A percentile compares a stretch with the other conserved stretches of the same genome.
Conservation (phyloP, 176 grass and related monocot genomes). For the Lolium rigidum region DNA sequence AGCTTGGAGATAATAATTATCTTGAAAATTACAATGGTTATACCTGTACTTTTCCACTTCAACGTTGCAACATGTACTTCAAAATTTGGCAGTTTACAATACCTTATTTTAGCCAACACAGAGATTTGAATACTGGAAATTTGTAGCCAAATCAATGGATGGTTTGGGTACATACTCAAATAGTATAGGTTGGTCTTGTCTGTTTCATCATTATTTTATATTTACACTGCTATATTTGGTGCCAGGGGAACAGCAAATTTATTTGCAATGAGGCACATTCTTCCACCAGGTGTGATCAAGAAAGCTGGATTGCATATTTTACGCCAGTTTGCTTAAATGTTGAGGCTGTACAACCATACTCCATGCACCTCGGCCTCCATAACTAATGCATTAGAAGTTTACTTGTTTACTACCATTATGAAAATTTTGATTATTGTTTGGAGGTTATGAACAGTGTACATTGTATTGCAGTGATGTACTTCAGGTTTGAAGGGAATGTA, state of each 20-base stretch:
- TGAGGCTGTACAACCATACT: background rate
- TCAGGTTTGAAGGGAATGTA: background rate
- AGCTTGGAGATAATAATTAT: background rate
- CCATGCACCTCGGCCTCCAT: background rate
- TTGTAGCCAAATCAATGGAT: background rate
- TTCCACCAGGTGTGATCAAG: background rate
- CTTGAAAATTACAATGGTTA: background rate
- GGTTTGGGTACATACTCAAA: background rate
- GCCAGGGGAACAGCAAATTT: background rate
- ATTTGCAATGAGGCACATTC: background rate
- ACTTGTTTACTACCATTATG: background rate
- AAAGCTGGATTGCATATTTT: constrained; percentile 20
- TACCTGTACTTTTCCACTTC: too few relatives aligned
- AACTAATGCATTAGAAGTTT: background rate
- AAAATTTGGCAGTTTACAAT: background rate
- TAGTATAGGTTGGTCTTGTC: background rate
- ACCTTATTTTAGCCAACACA: background rate
- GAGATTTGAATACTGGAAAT: background rate
- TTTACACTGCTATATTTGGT: constrained; percentile 7
- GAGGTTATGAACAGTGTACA: background rate
- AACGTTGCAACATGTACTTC: background rate
- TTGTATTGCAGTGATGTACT: background rate
- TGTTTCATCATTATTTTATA: background rate
- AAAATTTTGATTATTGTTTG: background rate
- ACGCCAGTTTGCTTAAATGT: background rate